Evolutionary conservation across 2,329 filamentous ascomycete genomes (phyloP).

Genomic region (Ophiocordyceps camponoti-rufipedis): DNA sequence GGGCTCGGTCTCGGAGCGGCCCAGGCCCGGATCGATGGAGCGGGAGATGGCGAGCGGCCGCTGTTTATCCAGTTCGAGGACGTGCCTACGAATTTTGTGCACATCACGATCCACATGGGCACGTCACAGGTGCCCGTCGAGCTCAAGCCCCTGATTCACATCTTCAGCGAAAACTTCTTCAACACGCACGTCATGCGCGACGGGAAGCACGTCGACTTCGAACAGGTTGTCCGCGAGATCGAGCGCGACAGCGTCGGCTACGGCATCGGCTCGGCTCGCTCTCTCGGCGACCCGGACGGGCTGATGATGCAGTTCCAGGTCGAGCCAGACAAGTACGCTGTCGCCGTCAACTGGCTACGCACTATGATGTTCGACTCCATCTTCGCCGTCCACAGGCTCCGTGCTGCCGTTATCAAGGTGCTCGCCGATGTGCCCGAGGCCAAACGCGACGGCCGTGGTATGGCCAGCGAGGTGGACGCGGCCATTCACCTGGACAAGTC

Average conservation of each 20-base stretch:
- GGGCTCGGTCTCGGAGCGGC: constrained; percentile 50
- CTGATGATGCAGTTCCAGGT: constrained; percentile 68
- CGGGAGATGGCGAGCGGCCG: constrained; percentile 41
- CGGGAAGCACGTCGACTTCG: constrained; percentile 65
- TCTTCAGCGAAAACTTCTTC: constrained; percentile 90
- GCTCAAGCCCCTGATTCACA: constrained; percentile 63
- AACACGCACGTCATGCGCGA: constrained; percentile 68
- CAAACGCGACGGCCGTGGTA: constrained; percentile 66
- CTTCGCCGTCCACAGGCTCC: constrained; percentile 54
- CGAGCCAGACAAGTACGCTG: constrained; percentile 73
- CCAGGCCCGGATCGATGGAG: constrained; percentile 58
- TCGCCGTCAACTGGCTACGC: constrained; percentile 66
- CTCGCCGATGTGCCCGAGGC: constrained; percentile 81
- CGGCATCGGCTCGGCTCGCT: constrained; percentile 46
- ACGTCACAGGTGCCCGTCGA: constrained; percentile 63
- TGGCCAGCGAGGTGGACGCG: constrained; percentile 47
- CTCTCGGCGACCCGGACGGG: constrained; percentile 64
- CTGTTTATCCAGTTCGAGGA: constrained; percentile 96
- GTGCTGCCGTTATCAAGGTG: constrained; percentile 56
- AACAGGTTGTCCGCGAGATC: constrained; percentile 78
- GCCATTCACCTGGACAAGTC: constrained; percentile 67
- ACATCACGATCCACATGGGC: constrained; percentile 64
- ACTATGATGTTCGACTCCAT: constrained; percentile 77
- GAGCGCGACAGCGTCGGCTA: constrained; percentile 87
- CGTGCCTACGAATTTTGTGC: constrained; percentile 82